These are phyloP conservation scores for Ogataea dorogensis DNA, from an alignment of 805 yeast species.

Conservation along the genomic window DNA sequence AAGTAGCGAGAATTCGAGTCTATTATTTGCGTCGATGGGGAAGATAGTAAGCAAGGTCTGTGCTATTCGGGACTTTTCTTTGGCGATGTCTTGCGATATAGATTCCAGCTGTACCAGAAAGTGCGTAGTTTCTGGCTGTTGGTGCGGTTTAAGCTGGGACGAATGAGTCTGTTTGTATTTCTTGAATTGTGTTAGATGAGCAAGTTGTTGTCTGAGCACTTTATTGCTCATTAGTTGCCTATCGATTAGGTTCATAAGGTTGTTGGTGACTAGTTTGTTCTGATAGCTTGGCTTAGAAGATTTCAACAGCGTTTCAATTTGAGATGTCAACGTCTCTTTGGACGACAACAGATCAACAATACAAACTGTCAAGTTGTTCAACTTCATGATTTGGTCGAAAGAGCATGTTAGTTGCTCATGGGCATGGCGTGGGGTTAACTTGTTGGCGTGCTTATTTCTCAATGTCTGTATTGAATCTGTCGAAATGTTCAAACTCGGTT, in stretches of 20 bases:
- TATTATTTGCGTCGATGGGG: conserved; percentile 30
- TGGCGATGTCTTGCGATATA: conserved; percentile 10
- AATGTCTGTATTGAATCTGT: conserved; percentile 14
- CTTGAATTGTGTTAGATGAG: conserved; percentile 3
- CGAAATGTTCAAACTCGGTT: conserved; percentile 17
- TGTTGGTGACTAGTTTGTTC: background rate
- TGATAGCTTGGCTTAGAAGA: background rate
- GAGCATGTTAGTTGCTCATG: conserved; percentile 31
- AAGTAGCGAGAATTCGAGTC: conserved; percentile 30
- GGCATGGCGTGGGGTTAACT: conserved; percentile 3
- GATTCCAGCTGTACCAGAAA: conserved; percentile 17
- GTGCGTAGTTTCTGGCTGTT: conserved; percentile 16
- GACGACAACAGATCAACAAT: conserved; percentile 33
- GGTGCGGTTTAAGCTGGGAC: background rate
- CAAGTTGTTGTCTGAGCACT: conserved; percentile 3
- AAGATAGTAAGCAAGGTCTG: conserved; percentile 29
- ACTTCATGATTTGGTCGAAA: conserved; percentile 42
- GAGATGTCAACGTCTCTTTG: conserved; percentile 14
- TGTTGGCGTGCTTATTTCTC: conserved; percentile 6
- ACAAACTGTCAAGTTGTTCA: conserved; percentile 38
- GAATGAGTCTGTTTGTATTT: background rate
- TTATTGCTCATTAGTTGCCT: conserved; percentile 3
- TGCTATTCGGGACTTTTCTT: conserved; percentile 29
- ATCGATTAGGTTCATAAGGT: conserved; percentile 4
- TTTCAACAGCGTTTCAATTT: conserved; percentile 7